A percentile compares a stretch with the other conserved stretches of the same genome.
Evolutionary conservation across 2,329 filamentous ascomycete genomes (phyloP).

Genomic region (Fusarium pininemorale): DNA sequence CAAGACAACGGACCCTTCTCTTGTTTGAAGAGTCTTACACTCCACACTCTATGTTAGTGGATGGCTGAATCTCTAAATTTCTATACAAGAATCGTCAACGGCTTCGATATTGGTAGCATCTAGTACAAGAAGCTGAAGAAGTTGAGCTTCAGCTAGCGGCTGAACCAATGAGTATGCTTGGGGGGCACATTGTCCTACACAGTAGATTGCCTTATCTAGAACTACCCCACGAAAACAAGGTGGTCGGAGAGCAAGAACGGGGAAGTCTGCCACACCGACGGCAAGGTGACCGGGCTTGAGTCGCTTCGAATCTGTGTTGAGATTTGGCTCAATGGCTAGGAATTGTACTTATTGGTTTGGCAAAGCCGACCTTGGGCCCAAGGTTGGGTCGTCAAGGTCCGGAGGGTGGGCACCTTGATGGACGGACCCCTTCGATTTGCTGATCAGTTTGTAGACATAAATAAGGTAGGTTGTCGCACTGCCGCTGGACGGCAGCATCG

Average conservation of each 20-base stretch:
- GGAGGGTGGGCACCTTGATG: slow-evolving; percentile 41
- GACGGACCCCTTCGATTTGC: slow-evolving; percentile 20
- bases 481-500: neutral
- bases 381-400: slow-evolving; percentile 27
- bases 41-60: slow-evolving; percentile 2
- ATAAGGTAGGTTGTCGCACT: slow-evolving; percentile 8
- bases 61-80: neutral
- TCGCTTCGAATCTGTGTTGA: slow-evolving; percentile 8
- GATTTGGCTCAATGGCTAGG: slow-evolving; percentile 13
- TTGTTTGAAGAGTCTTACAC: slow-evolving; percentile 12
- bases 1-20: neutral
- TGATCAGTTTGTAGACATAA: slow-evolving; percentile 33
- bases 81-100: neutral
- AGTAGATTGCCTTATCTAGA: neutral
- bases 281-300: slow-evolving; percentile 6
- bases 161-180: neutral
- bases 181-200: neutral
- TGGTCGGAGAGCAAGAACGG: slow-evolving; percentile 9
- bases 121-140: neutral
- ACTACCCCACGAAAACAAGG: neutral
- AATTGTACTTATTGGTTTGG: slow-evolving; percentile 25
- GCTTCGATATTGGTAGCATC: neutral
- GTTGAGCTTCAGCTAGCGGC: neutral
- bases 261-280: neutral
- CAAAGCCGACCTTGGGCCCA: slow-evolving; percentile 15